Evolutionary conservation across 169 alveolate species (phyloP), one percentile per base, ranked within the genome.

Genomic region (Eimeria tenella): DNA sequence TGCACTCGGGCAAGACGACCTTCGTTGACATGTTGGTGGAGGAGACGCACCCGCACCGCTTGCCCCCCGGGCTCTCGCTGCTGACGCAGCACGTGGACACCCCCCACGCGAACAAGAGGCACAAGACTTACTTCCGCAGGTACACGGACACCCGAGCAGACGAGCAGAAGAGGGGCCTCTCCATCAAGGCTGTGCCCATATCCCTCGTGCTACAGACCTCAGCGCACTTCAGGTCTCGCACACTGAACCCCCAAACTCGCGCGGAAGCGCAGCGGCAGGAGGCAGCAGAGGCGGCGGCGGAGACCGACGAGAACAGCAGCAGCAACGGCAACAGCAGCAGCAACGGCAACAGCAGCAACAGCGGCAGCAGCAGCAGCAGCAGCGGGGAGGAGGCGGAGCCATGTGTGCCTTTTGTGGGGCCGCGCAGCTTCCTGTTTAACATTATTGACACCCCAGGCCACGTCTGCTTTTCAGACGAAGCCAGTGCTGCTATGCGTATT

Each of bases 1-100:
- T 99, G 87, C 99, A 99, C 92, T 99, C 98, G 84, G 99, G 99
- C 6, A 99, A 99, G 95, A 99, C 99, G 25, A 95, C 99, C 42
- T 93, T 99, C 65, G 96, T 99, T 95, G 99, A 99, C 95, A 96
- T 99, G 97, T 96, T 99, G 55, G 99, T 99, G 19, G 97, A 99
- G 96, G 96, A 96, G 93, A 99, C 99, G 58, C 99, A 99, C 70
- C 88, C 88, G 7, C 5, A 55, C 52, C 95, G 71, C 13, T 81
- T 56, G 2, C 86, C 90, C 31, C 58, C 73, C 3, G 84, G 58
- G 49, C 13, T 42, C 0, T 60, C 81, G 19, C 50, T 50, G 55
- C 50, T 86, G 63, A 13, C 93, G 74, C 90, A 94, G 95, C 89
- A 62, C 49, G 77, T 65, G 71, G 90, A 74, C 62, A 86, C 55